These are phyloP conservation scores for Martiniozyma asiatica DNA, from an alignment of 1,139 yeast genomes.

Conservation along the genomic window DNA sequence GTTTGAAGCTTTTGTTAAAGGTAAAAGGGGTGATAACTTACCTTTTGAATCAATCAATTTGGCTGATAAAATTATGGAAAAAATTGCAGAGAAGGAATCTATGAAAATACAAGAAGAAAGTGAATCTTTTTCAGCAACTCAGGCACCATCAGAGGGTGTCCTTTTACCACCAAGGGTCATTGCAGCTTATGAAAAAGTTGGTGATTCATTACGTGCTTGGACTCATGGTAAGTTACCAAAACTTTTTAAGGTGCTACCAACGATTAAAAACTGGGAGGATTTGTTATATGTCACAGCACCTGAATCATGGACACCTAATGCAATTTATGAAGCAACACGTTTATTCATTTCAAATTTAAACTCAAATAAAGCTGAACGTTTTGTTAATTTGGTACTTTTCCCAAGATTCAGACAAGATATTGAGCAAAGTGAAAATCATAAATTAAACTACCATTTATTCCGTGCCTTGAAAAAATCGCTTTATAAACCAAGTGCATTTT, in stretches of 20 bases:
- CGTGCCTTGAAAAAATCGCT: slow-evolving; percentile 84
- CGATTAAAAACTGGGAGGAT: slow-evolving; percentile 91
- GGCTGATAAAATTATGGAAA: slow-evolving; percentile 88
- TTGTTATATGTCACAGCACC: slow-evolving; percentile 88
- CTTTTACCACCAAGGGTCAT: slow-evolving; percentile 91
- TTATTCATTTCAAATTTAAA: slow-evolving; percentile 81
- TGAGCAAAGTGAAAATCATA: slow-evolving; percentile 59
- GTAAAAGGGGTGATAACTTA: slow-evolving; percentile 16
- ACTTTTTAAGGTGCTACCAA: slow-evolving; percentile 86
- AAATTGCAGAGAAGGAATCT: slow-evolving; percentile 54
- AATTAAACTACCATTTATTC: slow-evolving; percentile 81
- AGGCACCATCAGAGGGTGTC: slow-evolving; percentile 28
- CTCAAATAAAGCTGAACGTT: slow-evolving; percentile 81
- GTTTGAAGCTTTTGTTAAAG: slow-evolving; percentile 53
- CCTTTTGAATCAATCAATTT: slow-evolving; percentile 45
- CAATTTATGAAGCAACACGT: slow-evolving; percentile 88
- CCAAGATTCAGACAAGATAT: slow-evolving; percentile 80
- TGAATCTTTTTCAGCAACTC: slow-evolving; percentile 5
- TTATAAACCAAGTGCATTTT: slow-evolving; percentile 95
- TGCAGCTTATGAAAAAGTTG: slow-evolving; percentile 86
- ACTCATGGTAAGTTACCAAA: slow-evolving; percentile 94
- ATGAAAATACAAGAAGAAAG: slow-evolving; percentile 12
- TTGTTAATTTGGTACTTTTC: slow-evolving; percentile 60
- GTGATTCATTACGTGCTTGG: slow-evolving; percentile 78
- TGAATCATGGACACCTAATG: slow-evolving; percentile 92